Evolutionary conservation across 2,329 filamentous ascomycete genomes (phyloP), one percentile per base, ranked within the genome.

Genomic region (Rhinocladiella similis): DNA sequence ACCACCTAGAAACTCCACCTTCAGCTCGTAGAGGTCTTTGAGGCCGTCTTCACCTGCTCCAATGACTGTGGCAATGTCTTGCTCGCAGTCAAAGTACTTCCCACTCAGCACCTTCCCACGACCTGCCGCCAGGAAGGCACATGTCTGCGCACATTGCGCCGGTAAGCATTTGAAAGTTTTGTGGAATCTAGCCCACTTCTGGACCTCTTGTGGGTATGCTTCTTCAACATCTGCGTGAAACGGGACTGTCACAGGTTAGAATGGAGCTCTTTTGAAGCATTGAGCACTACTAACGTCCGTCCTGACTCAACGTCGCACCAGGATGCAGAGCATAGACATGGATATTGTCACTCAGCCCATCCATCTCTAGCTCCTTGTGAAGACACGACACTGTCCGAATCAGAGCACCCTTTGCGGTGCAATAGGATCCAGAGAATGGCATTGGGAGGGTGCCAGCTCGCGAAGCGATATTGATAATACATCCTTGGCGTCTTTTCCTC

Each of bases 401-500:
- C 3, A 59, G 7, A 1, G 27, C 41, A 1, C 33, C 47, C 29
- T 59, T 59, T 14, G 4, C 7, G 10, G 25, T 43, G 35, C 10
- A 27, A 20, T 59, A 56, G n/a, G 19, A 52, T 1, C 10, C 25
- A 20, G 10, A 12, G 18, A 47, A 51, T 0, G 56, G 56, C 27
- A 51, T 14, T 7, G 19, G 13, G 5, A 59, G 39, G 16, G 56
- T 59, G 2, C 46, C 56, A 12, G 45, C 51, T 13, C 56, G 56
- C 25, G 56, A 59, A n/a, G 56, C 51, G 19, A 59, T 47, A 19
- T 55, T 59, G 39, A 59, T 59, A 27, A 59, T 55, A 41, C 38
- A 51, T 6, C 56, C 56, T 7, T 18, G 19, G 13, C 52, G n/a
- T n/a, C 52, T 51, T 20, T 45, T 27, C 5, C 47, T 33, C 51